These are phyloP conservation scores for Cornus suecica DNA, from an alignment of 148 eudicot genomes.

Conservation along the genomic window DNA sequence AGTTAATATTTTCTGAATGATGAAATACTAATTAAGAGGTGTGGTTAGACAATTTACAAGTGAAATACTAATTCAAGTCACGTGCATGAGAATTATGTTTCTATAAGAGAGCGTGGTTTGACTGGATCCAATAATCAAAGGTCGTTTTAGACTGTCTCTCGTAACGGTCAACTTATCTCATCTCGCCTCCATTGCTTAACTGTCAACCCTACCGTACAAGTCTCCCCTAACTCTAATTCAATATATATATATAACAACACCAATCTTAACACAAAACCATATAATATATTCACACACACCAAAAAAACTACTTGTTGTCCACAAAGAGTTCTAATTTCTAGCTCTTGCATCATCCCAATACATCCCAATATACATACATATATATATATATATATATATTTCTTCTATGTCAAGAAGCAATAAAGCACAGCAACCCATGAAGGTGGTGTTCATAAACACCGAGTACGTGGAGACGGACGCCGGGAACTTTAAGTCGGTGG, in stretches of 20 bases:
- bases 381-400: no score
- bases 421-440: conserved; percentile 26
- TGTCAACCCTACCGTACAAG: background rate
- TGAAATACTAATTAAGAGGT: no score
- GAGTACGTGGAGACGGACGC: conserved; percentile 74
- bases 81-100: background rate
- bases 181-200: background rate
- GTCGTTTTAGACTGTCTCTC: background rate
- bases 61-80: no score
- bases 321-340: background rate
- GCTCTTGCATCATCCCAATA: background rate
- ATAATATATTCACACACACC: background rate
- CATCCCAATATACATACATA: background rate
- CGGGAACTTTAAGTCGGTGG: conserved; percentile 69
- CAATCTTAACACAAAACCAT: background rate
- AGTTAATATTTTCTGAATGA: no score
- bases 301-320: background rate
- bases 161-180: background rate
- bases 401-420: background rate
- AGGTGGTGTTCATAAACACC: conserved; percentile 66
- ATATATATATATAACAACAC: background rate
- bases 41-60: background rate
- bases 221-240: background rate
- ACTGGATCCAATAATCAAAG: background rate
- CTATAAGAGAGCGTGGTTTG: background rate